Evolutionary conservation across 139 green algal species (phyloP).

Genomic region (Pleodorina starrii): DNA sequence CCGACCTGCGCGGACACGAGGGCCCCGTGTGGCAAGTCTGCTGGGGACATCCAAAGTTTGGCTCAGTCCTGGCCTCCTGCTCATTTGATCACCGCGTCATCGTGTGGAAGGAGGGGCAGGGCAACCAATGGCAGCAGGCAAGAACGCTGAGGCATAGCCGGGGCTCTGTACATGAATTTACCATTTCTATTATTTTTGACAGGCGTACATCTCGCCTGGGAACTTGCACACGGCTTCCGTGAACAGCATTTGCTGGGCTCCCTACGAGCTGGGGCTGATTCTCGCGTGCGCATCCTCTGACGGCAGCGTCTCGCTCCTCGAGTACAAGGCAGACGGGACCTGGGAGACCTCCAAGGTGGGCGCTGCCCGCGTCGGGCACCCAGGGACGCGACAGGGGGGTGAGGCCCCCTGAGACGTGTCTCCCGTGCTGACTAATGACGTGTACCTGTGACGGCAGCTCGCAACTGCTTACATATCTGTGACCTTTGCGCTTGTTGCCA

Average conservation of each 20-base stretch:
- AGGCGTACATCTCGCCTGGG: conserved; percentile 71
- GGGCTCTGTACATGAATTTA: not conserved
- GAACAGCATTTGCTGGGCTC: conserved; percentile 95
- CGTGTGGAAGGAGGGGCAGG: conserved; percentile 91
- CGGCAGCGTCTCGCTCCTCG: conserved; percentile 86
- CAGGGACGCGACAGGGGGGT: no score
- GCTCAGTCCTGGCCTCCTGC: conserved; percentile 91
- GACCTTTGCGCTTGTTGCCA: not conserved
- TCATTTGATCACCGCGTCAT: conserved; percentile 95
- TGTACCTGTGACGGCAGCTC: no score
- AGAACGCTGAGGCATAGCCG: not conserved
- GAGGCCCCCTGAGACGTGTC: no score
- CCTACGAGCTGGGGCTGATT: conserved; percentile 92
- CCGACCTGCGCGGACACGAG: conserved; percentile 93
- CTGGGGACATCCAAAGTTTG: conserved; percentile 98
- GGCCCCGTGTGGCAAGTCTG: conserved; percentile 90
- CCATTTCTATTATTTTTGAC: not conserved
- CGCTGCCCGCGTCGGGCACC: no score
- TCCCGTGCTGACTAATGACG: no score
- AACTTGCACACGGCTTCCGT: conserved; percentile 85
- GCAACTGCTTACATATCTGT: not conserved
- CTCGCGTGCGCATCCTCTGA: conserved; percentile 94
- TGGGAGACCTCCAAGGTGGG: conserved; percentile 79
- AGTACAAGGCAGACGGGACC: conserved; percentile 72
- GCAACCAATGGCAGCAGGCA: conserved; percentile 86